Conservation (phyloP, 208 protist species). For the Acanthamoeba lenticulata region DNA sequence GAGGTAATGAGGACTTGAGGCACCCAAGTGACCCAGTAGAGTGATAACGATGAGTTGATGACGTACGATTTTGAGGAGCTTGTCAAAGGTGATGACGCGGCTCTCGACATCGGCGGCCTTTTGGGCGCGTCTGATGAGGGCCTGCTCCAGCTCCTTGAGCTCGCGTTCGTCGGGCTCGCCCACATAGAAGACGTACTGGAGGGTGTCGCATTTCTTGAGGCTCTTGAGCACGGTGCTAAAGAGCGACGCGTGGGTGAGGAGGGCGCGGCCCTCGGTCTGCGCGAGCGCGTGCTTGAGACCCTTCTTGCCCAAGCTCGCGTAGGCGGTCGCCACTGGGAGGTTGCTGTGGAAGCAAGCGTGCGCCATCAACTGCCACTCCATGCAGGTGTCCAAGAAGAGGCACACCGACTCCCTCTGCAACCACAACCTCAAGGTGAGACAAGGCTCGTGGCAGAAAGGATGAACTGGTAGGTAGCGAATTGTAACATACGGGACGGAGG, state of each 20-base stretch:
- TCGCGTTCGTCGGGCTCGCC: neutral
- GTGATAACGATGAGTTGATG: too few species aligned
- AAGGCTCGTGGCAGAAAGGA: neutral
- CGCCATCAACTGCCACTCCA: slow-evolving; percentile 30
- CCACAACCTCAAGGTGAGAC: neutral
- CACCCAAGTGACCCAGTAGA: too few species aligned
- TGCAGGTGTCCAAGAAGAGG: slow-evolving; percentile 24
- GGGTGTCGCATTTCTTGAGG: neutral
- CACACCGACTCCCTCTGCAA: neutral
- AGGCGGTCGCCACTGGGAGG: neutral
- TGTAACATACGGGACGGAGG: neutral
- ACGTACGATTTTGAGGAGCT: slow-evolving; percentile 18
- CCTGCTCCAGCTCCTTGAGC: neutral
- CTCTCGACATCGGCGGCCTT: neutral
- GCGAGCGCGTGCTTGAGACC: neutral
- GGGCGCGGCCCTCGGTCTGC: neutral
- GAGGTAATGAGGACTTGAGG: neutral
- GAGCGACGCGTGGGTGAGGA: slow-evolving; percentile 20
- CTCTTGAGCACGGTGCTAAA: neutral
- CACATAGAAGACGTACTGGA: neutral
- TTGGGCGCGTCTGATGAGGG: neutral
- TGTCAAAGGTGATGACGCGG: neutral
- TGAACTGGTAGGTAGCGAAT: neutral
- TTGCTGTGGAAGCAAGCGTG: slow-evolving; percentile 53
- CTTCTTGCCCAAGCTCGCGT: slow-evolving; percentile 26